Evolutionary conservation across 441 rosid genomes (phyloP).

Genomic region (Erodium chrysanthum): DNA sequence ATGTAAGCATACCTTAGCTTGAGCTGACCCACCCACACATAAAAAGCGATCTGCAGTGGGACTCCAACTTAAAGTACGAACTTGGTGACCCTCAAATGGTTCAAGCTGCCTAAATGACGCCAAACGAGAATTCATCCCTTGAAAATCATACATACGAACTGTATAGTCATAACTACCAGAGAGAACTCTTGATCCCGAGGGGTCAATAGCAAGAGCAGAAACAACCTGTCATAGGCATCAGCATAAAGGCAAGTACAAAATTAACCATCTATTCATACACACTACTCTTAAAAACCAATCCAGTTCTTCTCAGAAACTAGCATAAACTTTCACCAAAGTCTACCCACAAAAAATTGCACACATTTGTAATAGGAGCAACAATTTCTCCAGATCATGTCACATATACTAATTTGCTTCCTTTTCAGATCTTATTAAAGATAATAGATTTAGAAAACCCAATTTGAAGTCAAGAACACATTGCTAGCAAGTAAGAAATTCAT

Average conservation of each 20-base stretch:
- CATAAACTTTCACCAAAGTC: neutral
- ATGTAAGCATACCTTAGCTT: slow-evolving; percentile 61
- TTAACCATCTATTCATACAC: neutral
- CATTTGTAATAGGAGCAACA: neutral
- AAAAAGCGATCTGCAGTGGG: slow-evolving; percentile 77
- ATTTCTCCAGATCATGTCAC: neutral
- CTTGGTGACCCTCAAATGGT: slow-evolving; percentile 91
- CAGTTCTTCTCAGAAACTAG: neutral
- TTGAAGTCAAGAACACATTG: neutral
- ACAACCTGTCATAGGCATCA: slow-evolving; percentile 44
- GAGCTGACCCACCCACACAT: slow-evolving; percentile 92
- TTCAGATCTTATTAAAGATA: neutral
- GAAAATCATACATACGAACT: slow-evolving; percentile 89
- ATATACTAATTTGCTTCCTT: neutral
- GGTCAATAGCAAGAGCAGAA: slow-evolving; percentile 82
- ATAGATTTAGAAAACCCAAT: neutral
- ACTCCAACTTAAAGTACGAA: slow-evolving; percentile 93
- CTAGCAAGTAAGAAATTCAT: neutral
- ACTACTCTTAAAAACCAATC: neutral
- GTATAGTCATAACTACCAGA: slow-evolving; percentile 90
- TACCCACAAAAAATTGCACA: neutral
- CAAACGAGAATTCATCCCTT: slow-evolving; percentile 92
- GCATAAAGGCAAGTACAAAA: neutral
- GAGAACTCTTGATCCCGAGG: slow-evolving; percentile 87
- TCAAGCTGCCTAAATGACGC: slow-evolving; percentile 88